Percentiles rank a stretch among this genome's conserved stretches.
phyloP scores from a whole-genome alignment of 2,329 filamentous ascomycete genomes.

The Kalaharituber pfeilii region DNA sequence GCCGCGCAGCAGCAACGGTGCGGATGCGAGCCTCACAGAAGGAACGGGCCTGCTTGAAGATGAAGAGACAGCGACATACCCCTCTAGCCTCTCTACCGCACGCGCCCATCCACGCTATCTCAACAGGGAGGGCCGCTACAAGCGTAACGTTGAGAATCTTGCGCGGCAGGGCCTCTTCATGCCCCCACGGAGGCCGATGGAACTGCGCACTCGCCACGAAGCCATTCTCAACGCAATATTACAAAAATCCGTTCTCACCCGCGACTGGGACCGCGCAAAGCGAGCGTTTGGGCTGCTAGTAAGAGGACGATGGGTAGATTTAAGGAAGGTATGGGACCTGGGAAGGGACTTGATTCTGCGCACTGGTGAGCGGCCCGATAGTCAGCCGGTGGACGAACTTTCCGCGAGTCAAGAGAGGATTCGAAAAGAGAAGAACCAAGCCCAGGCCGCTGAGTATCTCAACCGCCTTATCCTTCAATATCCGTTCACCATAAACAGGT shows the following conservation, averaged over 20 bases:
- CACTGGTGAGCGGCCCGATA: neutral
- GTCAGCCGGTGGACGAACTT: neutral
- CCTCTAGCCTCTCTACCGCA: too few relatives aligned
- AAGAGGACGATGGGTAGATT: slow-evolving; percentile 13
- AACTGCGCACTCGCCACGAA: slow-evolving; percentile 17
- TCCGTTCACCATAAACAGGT: slow-evolving; percentile 11
- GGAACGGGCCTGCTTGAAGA: too few relatives aligned
- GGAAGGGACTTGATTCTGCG: neutral
- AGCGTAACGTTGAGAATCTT: slow-evolving; percentile 3
- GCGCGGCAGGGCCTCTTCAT: slow-evolving; percentile 11
- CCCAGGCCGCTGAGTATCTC: slow-evolving; percentile 19
- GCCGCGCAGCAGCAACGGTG: neutral
- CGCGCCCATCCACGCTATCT: neutral
- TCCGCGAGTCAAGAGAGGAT: neutral
- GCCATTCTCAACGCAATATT: slow-evolving; percentile 19
- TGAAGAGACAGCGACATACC: neutral
- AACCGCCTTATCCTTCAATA: slow-evolving; percentile 19
- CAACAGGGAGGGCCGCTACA: neutral
- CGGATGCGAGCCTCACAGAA: neutral
- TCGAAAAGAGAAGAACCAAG: slow-evolving; percentile 2
- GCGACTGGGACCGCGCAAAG: slow-evolving; percentile 17
- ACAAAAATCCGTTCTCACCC: slow-evolving; percentile 16
- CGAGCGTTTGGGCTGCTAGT: slow-evolving; percentile 20
- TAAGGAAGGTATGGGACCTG: slow-evolving; percentile 17
- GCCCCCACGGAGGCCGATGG: slow-evolving; percentile 9